Conservation (phyloP, 2,329 filamentous ascomycete species). For the Epichloe elymi region DNA sequence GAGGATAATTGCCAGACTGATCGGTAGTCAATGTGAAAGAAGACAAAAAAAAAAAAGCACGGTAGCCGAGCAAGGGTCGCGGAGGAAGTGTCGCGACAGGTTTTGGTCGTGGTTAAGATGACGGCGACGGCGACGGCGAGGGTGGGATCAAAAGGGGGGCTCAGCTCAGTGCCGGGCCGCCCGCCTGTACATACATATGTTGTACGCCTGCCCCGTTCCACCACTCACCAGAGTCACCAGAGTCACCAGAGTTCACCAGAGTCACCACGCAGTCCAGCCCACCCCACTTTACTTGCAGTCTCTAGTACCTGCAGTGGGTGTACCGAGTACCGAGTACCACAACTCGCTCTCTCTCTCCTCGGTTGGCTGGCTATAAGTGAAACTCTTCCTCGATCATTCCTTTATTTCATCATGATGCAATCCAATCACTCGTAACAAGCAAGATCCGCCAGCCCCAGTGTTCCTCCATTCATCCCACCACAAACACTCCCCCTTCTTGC, state of each 20-base stretch:
- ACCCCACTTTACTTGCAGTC: too few relatives aligned
- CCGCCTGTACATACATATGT: too few relatives aligned
- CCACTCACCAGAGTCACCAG: neutral
- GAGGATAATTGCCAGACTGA: neutral
- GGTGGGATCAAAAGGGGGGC: slow-evolving; percentile 1
- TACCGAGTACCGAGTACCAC: too few relatives aligned
- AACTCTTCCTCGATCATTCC: neutral
- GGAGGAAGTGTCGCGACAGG: neutral
- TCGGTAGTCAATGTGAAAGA: neutral
- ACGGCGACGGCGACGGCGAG: neutral
- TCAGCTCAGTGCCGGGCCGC: neutral
- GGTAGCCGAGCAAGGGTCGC: neutral
- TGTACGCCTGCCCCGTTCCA: neutral
- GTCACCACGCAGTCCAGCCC: too few relatives aligned
- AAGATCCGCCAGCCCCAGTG: neutral
- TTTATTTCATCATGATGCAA: neutral
- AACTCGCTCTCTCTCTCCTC: too few relatives aligned
- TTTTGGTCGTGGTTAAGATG: neutral
- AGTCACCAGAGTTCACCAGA: neutral
- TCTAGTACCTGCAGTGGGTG: too few relatives aligned
- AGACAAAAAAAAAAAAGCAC: neutral
- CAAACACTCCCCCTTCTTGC: neutral
- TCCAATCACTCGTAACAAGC: neutral
- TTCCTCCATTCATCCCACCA: neutral
- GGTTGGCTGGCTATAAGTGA: neutral